Evolutionary conservation across 2,329 filamentous ascomycete species (phyloP), one percentile per base, ranked within the genome.

Genomic region (Microcera coccophila): DNA sequence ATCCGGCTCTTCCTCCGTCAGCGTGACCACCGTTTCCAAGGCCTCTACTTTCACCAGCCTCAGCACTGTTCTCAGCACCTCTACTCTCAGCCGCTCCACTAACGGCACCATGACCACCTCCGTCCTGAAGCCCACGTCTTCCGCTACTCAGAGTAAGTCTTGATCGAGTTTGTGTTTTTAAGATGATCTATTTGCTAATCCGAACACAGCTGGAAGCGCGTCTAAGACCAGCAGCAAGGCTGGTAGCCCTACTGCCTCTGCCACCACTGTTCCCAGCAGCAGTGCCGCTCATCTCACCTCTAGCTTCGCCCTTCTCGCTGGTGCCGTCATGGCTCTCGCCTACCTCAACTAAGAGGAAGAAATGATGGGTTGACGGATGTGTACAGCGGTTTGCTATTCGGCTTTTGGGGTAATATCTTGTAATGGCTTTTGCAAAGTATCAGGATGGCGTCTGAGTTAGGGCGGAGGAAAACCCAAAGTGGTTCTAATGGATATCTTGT

Each of bases 321-420:
- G 59, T 49, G 65, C 57, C 41, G 53, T 60, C 42, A 60, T 61
- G 38, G 65, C 60, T 49, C 50, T 66, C 44, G 62, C 56, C 42
- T 62, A 58, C 54, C 48, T 68, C 31, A 57, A 57, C 51, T 64
- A 62, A 58, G 44, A 47, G 48, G 44, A 38, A 41, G 47, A 38
- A 41, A 57, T 48, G 38, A 53, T 47, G 42, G 44, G 43, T 45
- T 51, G 44, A 46, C 32, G 48, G 42, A 45, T 36, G 41, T 40
- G 39, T 44, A 41, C 48, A 38, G 41, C 37, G 52, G 44, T 45
- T 49, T 47, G 49, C 45, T 51, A 44, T 44, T 58, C 57, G 47
- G 55, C 22, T 26, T 26, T n/a, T 26, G 22, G 22, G 22, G 22
- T 26, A 26, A 26, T 26, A 26, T 26, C 12, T 26, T n/a, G n/a